Base-by-base conservation (phyloP, 345 rosid genomes). In the Garcia nutans region DNA sequence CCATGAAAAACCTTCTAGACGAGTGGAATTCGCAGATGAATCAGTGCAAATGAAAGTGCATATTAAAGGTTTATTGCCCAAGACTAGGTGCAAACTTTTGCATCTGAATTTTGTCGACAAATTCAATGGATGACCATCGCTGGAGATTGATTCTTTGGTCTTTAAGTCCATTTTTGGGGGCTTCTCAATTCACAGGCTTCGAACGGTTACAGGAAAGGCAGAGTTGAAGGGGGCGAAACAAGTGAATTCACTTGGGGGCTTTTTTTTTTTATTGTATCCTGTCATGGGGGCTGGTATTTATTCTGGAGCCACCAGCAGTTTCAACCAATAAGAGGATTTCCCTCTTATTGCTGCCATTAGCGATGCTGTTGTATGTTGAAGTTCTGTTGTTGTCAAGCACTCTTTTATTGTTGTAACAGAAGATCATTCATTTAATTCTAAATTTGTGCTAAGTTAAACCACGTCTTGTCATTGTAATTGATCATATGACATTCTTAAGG, bases 41-140 rank as follows among this genome's bases (percentile, higher is more conserved):
- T 83, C 97, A 91, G 73, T 96, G 99, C 96, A 90, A 89, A 79
- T 94, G 88, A 94, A 82, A 58, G 17, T 19, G 31, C 74, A 37
- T 13, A 22, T 56, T n/a, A 50, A 64, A 71, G 70, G 44, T 37
- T 70, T 20, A 60, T 33, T 56, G 50, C 71, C 55, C 33, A 13
- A 70, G 77, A 15, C 66, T 23, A 5, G 79, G 54, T 83, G 83
- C 77, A 52, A 59, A 70, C 69, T 65, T 77, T 49, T 59, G 79
- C 79, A 77, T 79, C 81, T 65, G 75, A 68, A 71, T 71, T 78
- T 76, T 49, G 74, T 63, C 68, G n/a, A 59, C 58, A 26, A 77
- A 71, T 68, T 65, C 31, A 44, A 73, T 76, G 76, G 82, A 65
- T 76, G 45, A 55, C 49, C 54, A 59, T 70, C 22, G n/a, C 65